phyloP scores from a whole-genome alignment of 164 flowering plant species.

The Vitis rotundifolia region DNA sequence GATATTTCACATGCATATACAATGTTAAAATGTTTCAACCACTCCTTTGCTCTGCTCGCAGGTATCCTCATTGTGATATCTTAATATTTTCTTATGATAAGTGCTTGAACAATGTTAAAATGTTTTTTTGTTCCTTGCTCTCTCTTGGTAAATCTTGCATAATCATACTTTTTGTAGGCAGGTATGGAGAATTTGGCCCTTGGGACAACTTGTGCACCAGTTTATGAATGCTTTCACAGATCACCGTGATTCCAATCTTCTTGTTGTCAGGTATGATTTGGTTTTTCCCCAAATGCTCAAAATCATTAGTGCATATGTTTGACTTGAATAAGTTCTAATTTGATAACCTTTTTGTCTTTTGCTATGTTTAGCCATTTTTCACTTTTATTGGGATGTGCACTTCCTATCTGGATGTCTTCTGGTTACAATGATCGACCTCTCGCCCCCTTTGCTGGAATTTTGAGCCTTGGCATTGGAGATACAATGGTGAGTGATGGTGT shows the following conservation, averaged over 20 bases:
- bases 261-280: constrained; percentile 70
- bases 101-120: too few relatives aligned
- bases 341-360: constrained; percentile 9
- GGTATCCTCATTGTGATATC: too few relatives aligned
- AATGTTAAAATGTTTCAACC: too few relatives aligned
- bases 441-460: constrained; percentile 95
- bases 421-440: constrained; percentile 91
- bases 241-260: constrained; percentile 95
- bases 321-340: constrained; percentile 2
- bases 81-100: too few relatives aligned
- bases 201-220: constrained; percentile 70
- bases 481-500: constrained; percentile 69
- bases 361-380: constrained; percentile 79
- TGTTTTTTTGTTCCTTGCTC: constrained; percentile 3
- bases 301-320: background rate
- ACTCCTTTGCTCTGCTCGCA: too few relatives aligned
- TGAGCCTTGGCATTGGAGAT: constrained; percentile 98
- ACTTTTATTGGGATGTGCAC: constrained; percentile 94
- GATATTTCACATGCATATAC: too few relatives aligned
- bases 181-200: constrained; percentile 98
- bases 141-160: constrained; percentile 8
- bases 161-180: constrained; percentile 31
- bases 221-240: constrained; percentile 99
- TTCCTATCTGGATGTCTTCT: constrained; percentile 95
- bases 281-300: background rate